These are phyloP conservation scores for Penicillium bovifimosum DNA, from an alignment of 495 filamentous ascomycete species.

Conservation along the genomic window DNA sequence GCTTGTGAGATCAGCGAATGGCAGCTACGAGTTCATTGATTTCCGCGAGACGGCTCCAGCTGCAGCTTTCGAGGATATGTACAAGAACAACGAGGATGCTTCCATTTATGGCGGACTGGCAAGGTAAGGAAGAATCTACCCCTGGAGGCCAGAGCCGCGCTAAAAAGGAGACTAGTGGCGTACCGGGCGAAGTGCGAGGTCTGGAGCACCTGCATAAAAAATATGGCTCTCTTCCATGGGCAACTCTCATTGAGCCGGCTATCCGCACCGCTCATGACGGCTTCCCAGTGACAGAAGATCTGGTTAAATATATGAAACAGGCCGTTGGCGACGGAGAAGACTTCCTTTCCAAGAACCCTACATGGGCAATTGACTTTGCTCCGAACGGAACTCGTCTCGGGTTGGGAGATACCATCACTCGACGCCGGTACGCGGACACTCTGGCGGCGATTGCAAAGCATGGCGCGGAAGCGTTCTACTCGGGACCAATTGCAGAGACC, in stretches of 20 bases:
- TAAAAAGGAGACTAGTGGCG: conserved; percentile 44
- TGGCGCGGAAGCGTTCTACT: conserved; percentile 73
- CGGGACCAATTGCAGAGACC: conserved; percentile 63
- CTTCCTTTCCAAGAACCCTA: conserved; percentile 66
- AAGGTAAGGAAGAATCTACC: conserved; percentile 32
- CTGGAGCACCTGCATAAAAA: conserved; percentile 68
- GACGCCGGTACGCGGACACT: conserved; percentile 72
- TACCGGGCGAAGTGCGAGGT: conserved; percentile 79
- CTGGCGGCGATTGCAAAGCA: conserved; percentile 65
- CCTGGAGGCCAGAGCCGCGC: not conserved
- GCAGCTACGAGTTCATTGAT: conserved; percentile 70
- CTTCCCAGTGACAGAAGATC: conserved; percentile 64
- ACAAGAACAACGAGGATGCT: conserved; percentile 47
- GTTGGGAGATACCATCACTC: conserved; percentile 69
- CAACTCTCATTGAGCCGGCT: conserved; percentile 62
- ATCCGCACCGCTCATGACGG: conserved; percentile 70
- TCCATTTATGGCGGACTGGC: conserved; percentile 58
- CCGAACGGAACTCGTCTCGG: conserved; percentile 67
- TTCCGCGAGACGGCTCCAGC: conserved; percentile 83
- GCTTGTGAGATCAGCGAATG: conserved; percentile 60
- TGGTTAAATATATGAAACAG: conserved; percentile 61
- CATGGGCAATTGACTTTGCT: conserved; percentile 84
- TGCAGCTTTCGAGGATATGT: conserved; percentile 76
- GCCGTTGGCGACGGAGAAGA: conserved; percentile 38
- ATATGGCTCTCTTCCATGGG: conserved; percentile 68